These are phyloP conservation scores for Thielaviopsis euricoi DNA, from an alignment of 2,329 filamentous ascomycete species.

Conservation along the genomic window DNA sequence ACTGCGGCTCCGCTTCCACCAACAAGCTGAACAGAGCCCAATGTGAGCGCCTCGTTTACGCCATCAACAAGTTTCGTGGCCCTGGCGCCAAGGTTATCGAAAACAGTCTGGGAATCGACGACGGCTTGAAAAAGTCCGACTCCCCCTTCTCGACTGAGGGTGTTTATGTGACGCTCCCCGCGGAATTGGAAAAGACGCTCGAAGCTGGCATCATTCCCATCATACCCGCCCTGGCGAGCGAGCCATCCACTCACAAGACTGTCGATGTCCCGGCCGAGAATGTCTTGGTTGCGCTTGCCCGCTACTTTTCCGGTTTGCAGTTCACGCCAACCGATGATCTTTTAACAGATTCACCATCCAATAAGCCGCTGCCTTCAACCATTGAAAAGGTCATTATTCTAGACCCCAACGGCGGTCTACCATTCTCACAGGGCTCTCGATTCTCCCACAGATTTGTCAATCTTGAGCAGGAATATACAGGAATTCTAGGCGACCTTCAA, in stretches of 20 bases:
- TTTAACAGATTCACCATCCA: background rate
- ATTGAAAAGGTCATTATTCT: conserved; percentile 80
- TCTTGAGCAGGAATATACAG: conserved; percentile 70
- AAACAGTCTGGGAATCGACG: conserved; percentile 16
- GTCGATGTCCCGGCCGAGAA: conserved; percentile 32
- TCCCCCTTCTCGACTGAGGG: conserved; percentile 1
- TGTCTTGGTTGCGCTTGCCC: conserved; percentile 59
- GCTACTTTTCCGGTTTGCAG: conserved; percentile 55
- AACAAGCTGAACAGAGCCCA: conserved; percentile 38
- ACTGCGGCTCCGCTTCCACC: conserved; percentile 37
- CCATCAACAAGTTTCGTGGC: conserved; percentile 53
- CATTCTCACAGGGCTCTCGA: conserved; percentile 32
- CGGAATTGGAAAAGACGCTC: conserved; percentile 5
- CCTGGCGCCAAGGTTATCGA: conserved; percentile 55
- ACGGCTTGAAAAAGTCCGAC: background rate
- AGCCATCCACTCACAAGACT: conserved; percentile 5
- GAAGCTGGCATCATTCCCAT: conserved; percentile 2
- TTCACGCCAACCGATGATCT: conserved; percentile 16
- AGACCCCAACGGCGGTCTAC: conserved; percentile 74
- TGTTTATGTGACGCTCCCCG: conserved; percentile 5
- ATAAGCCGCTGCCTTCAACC: conserved; percentile 30
- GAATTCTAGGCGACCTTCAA: conserved; percentile 36
- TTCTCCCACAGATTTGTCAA: conserved; percentile 56
- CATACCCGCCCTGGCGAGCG: conserved; percentile 7
- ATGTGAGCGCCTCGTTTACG: conserved; percentile 55